Evolutionary conservation across 1,284 basidiomycete genomes (phyloP).

Genomic region (Neonothopanus nambi): DNA sequence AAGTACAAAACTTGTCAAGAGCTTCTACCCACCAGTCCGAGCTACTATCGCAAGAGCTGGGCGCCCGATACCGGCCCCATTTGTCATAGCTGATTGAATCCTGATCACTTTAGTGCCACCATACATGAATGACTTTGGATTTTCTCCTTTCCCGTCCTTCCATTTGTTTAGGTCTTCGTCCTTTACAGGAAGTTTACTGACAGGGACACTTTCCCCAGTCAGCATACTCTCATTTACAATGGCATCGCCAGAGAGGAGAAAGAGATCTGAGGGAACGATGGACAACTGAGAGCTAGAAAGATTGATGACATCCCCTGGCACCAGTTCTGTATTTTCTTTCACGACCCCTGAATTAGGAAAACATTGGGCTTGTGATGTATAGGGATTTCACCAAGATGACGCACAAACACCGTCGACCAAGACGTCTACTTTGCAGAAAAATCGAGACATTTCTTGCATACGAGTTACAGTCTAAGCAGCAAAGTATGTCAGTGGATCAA

Average conservation of each 20-base stretch:
- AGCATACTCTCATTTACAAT: constrained; percentile 99
- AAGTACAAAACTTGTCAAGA: not conserved
- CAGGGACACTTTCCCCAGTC: constrained; percentile 93
- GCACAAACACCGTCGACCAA: constrained; percentile 76
- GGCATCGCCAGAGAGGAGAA: constrained; percentile 92
- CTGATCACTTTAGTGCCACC: constrained; percentile 92
- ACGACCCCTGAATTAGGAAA: constrained; percentile 56
- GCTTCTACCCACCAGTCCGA: constrained; percentile 69
- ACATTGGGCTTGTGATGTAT: constrained; percentile 8
- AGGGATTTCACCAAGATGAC: constrained; percentile 23
- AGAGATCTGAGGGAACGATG: constrained; percentile 88
- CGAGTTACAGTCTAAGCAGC: constrained; percentile 76
- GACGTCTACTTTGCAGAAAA: constrained; percentile 80
- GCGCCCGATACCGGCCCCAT: constrained; percentile 52
- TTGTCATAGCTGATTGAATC: constrained; percentile 69
- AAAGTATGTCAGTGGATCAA: not conserved
- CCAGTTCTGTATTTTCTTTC: constrained; percentile 78
- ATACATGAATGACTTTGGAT: constrained; percentile 88
- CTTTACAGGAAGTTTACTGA: constrained; percentile 81
- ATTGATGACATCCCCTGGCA: constrained; percentile 94
- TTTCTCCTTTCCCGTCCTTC: constrained; percentile 72
- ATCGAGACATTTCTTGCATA: constrained; percentile 97
- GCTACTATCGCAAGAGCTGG: constrained; percentile 88
- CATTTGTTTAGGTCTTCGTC: constrained; percentile 74
- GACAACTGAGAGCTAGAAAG: constrained; percentile 76